These are phyloP conservation scores for Ogataea angusta DNA, from an alignment of 805 yeast genomes.

Conservation along the genomic window DNA sequence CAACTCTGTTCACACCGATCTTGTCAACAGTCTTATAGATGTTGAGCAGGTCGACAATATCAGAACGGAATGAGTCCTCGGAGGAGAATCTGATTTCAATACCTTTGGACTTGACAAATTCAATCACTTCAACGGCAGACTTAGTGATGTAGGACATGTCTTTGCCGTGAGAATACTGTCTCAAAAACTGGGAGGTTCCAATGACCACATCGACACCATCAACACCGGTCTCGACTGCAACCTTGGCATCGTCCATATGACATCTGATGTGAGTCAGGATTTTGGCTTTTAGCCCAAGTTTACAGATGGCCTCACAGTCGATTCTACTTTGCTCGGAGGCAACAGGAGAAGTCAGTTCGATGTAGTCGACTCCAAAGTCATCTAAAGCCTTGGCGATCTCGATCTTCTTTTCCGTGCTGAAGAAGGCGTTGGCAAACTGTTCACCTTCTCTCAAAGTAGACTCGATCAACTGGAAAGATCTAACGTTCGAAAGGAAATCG, in stretches of 20 bases:
- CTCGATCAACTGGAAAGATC: constrained; percentile 51
- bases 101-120: constrained; percentile 58
- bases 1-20: constrained; percentile 60
- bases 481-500: constrained; percentile 53
- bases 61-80: constrained; percentile 60
- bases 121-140: constrained; percentile 55
- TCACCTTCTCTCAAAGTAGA: constrained; percentile 63
- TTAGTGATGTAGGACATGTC: constrained; percentile 59
- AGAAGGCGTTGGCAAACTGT: constrained; percentile 61
- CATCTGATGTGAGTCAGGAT: constrained; percentile 59
- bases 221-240: constrained; percentile 60
- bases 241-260: constrained; percentile 59
- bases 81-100: constrained; percentile 56
- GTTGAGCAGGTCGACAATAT: constrained; percentile 55
- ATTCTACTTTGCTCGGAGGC: constrained; percentile 55
- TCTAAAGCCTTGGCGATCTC: constrained; percentile 59
- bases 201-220: constrained; percentile 62
- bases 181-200: constrained; percentile 56
- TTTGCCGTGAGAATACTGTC: constrained; percentile 58
- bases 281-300: constrained; percentile 51
- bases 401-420: constrained; percentile 52
- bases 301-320: constrained; percentile 59
- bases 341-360: constrained; percentile 58
- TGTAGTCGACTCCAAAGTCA: constrained; percentile 60
- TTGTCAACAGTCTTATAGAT: constrained; percentile 60